phyloP scores from a whole-genome alignment of 2,329 filamentous ascomycete genomes.

The Diplocarpon rosae region DNA sequence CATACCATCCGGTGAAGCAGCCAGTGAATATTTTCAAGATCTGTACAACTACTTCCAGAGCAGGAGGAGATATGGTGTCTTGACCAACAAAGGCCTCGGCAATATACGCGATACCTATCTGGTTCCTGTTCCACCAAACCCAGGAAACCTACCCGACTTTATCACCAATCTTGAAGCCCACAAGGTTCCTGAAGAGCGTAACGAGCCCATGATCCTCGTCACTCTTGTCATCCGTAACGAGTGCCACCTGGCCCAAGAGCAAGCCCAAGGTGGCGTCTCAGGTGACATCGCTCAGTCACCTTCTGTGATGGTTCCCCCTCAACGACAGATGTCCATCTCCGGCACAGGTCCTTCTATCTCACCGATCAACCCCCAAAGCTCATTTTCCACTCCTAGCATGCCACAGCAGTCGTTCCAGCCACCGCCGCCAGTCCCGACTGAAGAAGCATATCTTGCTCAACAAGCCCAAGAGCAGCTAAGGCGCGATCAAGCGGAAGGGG shows the following conservation, averaged over 20 bases:
- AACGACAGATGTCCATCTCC: constrained; percentile 38
- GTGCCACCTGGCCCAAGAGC: neutral
- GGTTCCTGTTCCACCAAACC: constrained; percentile 69
- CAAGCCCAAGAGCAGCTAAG: constrained; percentile 32
- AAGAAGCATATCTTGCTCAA: constrained; percentile 18
- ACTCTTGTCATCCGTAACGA: constrained; percentile 70
- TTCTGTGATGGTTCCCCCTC: constrained; percentile 28
- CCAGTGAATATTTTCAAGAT: constrained; percentile 54
- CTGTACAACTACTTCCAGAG: constrained; percentile 81
- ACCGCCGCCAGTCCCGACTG: constrained; percentile 7
- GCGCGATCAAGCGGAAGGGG: constrained; percentile 40
- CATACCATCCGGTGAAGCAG: constrained; percentile 48
- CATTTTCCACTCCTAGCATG: constrained; percentile 18
- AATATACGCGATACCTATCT: constrained; percentile 87
- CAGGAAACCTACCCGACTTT: constrained; percentile 67
- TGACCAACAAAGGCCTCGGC: constrained; percentile 61
- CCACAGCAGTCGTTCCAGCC: constrained; percentile 5
- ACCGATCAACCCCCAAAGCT: constrained; percentile 37
- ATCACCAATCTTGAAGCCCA: constrained; percentile 82
- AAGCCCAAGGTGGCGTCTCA: constrained; percentile 16
- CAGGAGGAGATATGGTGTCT: constrained; percentile 77
- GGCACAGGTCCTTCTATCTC: constrained; percentile 40
- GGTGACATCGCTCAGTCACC: constrained; percentile 24
- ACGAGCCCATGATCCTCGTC: constrained; percentile 68
- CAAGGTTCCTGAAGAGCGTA: constrained; percentile 57